phyloP scores from a whole-genome alignment of 768 basidiomycete species.

The Harrya chromipes region DNA sequence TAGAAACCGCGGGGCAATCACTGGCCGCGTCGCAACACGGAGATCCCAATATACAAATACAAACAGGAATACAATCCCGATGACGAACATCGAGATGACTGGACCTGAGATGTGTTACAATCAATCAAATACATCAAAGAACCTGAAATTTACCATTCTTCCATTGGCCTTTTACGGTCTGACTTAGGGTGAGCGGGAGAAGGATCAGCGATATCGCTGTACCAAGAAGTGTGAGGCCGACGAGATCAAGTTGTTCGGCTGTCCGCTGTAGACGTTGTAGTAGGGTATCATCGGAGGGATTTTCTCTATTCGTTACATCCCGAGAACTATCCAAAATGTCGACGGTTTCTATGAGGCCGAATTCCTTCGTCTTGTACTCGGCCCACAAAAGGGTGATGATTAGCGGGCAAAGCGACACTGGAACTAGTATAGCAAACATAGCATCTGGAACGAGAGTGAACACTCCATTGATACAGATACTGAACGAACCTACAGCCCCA shows the following conservation, averaged over 20 bases:
- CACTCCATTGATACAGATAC: neutral
- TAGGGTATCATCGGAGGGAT: neutral
- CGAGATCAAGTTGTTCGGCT: conserved; percentile 41
- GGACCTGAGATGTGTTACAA: conserved; percentile 34
- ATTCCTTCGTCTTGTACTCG: conserved; percentile 44
- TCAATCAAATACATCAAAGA: neutral
- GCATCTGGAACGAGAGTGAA: conserved; percentile 36
- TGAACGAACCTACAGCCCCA: conserved; percentile 57
- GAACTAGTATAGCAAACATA: conserved; percentile 58
- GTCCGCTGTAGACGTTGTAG: conserved; percentile 14
- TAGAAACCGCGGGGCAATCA: conserved; percentile 59
- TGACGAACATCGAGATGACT: conserved; percentile 49
- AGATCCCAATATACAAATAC: conserved; percentile 46
- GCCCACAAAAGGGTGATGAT: conserved; percentile 56
- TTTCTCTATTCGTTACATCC: neutral
- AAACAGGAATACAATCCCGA: conserved; percentile 45
- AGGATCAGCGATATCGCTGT: conserved; percentile 49
- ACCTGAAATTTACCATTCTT: conserved; percentile 36
- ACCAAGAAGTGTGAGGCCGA: conserved; percentile 52
- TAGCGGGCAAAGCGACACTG: conserved; percentile 47
- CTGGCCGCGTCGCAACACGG: conserved; percentile 52
- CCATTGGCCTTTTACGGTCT: conserved; percentile 40
- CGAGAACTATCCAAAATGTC: neutral
- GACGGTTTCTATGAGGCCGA: conserved; percentile 27
- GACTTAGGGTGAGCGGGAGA: conserved; percentile 51